phyloP scores from a whole-genome alignment of 768 basidiomycete species.

The Coprinellus aureogranulatus region DNA sequence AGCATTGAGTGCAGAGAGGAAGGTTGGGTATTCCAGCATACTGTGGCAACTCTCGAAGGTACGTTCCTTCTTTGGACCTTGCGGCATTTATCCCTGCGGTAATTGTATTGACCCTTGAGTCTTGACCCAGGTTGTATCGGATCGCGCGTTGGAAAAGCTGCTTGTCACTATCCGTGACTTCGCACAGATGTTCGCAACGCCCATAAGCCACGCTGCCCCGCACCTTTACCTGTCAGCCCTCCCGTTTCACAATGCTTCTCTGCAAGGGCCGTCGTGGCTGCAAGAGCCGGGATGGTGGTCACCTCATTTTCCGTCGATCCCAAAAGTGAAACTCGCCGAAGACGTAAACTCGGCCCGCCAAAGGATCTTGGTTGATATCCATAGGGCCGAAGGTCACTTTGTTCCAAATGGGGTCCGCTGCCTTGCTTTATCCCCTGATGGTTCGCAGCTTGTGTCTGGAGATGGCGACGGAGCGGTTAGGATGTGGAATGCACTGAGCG shows the following conservation, averaged over 20 bases:
- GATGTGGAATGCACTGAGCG: too few species aligned
- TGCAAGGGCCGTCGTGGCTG: too few species aligned
- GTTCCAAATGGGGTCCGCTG: neutral
- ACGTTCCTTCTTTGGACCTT: too few species aligned
- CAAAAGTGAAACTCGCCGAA: neutral
- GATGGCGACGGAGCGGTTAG: conserved; percentile 21
- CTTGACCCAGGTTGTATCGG: neutral
- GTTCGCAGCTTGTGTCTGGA: conserved; percentile 25
- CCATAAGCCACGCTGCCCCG: conserved; percentile 18
- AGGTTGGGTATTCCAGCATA: conserved; percentile 6
- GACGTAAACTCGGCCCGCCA: too few species aligned
- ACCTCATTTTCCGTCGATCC: neutral
- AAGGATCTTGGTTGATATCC: too few species aligned
- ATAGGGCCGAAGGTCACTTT: too few species aligned
- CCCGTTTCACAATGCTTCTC: conserved; percentile 17
- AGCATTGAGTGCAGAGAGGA: conserved; percentile 23
- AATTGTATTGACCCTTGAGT: too few species aligned
- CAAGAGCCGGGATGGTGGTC: too few species aligned
- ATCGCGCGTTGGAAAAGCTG: conserved; percentile 7
- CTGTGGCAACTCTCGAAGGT: conserved; percentile 5
- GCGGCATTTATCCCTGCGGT: too few species aligned
- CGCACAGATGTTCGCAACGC: conserved; percentile 8
- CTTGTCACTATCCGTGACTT: conserved; percentile 15
- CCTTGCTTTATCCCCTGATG: conserved; percentile 1
- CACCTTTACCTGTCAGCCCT: conserved; percentile 26